Evolutionary conservation across 176 grass and related monocot species (phyloP).

Genomic region (Zoysia pacifica): DNA sequence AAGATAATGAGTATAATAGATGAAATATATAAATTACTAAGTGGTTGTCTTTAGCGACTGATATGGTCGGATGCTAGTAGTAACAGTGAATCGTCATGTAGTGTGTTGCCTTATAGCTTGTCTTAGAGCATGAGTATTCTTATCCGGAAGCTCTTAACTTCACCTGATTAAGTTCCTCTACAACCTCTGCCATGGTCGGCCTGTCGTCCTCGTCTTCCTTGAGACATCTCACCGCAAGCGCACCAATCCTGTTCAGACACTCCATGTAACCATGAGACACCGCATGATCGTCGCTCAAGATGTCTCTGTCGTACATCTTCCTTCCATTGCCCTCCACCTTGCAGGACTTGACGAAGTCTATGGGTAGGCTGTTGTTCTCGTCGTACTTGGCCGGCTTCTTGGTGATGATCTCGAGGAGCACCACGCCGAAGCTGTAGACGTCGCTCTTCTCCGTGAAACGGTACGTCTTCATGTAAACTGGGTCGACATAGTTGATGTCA

Average conservation of each 20-base stretch:
- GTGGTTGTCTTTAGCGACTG: too few relatives aligned
- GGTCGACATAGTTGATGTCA: neutral
- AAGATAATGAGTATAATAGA: too few relatives aligned
- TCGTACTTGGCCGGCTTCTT: neutral
- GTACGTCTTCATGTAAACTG: neutral
- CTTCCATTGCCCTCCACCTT: neutral
- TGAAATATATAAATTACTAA: too few relatives aligned
- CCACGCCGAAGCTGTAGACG: neutral
- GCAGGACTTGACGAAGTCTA: neutral
- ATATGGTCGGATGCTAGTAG: too few relatives aligned
- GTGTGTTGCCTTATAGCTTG: too few relatives aligned
- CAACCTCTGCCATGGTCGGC: neutral
- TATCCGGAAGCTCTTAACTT: neutral
- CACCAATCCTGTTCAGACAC: neutral
- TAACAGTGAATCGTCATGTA: too few relatives aligned
- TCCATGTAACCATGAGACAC: neutral
- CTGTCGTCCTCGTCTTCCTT: neutral
- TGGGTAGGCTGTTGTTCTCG: neutral
- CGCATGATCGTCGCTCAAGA: neutral
- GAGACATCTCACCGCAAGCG: neutral
- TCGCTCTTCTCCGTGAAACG: slow-evolving; percentile 3
- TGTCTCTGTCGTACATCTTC: neutral
- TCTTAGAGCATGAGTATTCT: neutral
- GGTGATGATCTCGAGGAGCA: slow-evolving; percentile 15
- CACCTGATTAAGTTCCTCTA: neutral